Evolutionary conservation across 768 basidiomycete genomes (phyloP).

Genomic region (Macrolepiota albuminosa): DNA sequence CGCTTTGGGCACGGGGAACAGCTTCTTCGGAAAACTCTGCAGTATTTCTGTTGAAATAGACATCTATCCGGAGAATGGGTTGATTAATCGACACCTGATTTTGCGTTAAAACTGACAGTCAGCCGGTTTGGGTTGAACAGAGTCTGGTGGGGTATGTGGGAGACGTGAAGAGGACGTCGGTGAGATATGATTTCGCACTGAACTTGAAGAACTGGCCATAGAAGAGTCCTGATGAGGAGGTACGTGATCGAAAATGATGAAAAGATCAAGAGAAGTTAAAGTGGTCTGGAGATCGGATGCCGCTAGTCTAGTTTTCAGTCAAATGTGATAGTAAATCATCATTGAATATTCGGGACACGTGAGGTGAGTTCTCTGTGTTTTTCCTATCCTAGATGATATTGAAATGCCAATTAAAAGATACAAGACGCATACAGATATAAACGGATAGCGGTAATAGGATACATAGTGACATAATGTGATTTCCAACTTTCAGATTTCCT

Average conservation of each 20-base stretch:
- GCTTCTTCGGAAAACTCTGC: slow-evolving; percentile 76
- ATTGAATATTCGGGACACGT: no score
- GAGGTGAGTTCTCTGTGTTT: neutral
- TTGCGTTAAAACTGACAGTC: slow-evolving; percentile 26
- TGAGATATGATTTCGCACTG: slow-evolving; percentile 10
- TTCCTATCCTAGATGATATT: neutral
- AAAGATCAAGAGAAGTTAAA: neutral
- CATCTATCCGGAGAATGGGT: slow-evolving; percentile 47
- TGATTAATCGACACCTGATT: neutral
- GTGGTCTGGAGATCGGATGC: neutral
- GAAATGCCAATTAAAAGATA: neutral
- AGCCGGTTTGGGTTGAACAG: slow-evolving; percentile 18
- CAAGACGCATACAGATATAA: neutral
- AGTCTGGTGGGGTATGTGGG: slow-evolving; percentile 8
- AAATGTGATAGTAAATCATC: neutral
- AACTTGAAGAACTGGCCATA: slow-evolving; percentile 13
- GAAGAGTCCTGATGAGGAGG: neutral
- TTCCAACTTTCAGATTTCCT: neutral
- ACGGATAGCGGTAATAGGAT: neutral
- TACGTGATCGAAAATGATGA: neutral
- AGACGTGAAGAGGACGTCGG: slow-evolving; percentile 14
- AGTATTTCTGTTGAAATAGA: slow-evolving; percentile 85
- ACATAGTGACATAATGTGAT: slow-evolving; percentile 2
- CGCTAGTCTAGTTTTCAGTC: neutral
- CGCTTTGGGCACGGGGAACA: slow-evolving; percentile 78